Base-by-base conservation (phyloP, 2,329 filamentous ascomycete species). In the Leptographium procerum region DNA sequence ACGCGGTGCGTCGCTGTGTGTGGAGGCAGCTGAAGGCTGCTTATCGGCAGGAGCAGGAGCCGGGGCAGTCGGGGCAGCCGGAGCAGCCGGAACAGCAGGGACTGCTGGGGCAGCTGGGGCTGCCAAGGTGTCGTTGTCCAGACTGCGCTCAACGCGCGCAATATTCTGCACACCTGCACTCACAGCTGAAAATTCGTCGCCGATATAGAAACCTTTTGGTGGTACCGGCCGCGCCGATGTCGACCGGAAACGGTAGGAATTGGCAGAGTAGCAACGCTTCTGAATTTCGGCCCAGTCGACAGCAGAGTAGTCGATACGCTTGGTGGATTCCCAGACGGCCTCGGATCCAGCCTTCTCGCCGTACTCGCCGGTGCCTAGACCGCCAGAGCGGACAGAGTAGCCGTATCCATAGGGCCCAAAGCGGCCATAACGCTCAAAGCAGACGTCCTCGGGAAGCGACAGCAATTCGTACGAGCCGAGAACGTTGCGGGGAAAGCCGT, bases 351-450 rank as follows among this genome's bases (percentile, higher is more conserved):
- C 88, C 55, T 80, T 84, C 62, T 96, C 88, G 26, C 90, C 90
- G 65, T 91, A 85, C 70, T 95, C 82, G 13, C 89, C 91, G n/a
- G 88, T 85, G 5, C 92, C 91, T 29, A 87, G 84, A 1, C 92
- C 92, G 14, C 92, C 92, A 63, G 80, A 84, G 59, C 84, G 84
- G 36, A 80, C 76, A 34, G 87, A 89, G 70, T 97, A 97, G 10
- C 92, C 92, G 61, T 90, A 83, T 0, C 92, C 92, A 65, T 99
- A 99, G 0, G 92, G 88, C 0, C 89, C 91, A 33, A 94, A 82
- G 62, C 91, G 82, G 3, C 92, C 92, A 68, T 89, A 95, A 2
- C 94, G 82, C 65, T 99, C 94, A 68, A 96, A 96, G 73, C 94
- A 99, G 52, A 96, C 82, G 66, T 95, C 87, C 64, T 95, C 83